phyloP scores from a whole-genome alignment of 1,139 yeast species.

The Sugiyamaella neomexicana region DNA sequence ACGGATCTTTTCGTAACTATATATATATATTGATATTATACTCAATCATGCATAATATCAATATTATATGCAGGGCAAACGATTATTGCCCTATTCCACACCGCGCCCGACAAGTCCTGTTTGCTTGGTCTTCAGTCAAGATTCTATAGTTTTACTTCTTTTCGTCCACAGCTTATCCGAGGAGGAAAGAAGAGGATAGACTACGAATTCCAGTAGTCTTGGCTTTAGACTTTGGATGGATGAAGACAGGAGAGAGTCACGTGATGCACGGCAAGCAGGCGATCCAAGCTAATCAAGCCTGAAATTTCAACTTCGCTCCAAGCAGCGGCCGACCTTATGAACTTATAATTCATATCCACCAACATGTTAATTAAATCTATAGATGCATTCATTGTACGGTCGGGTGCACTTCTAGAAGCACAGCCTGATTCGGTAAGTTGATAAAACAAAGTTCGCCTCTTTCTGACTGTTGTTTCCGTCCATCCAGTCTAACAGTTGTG shows the following conservation, averaged over 20 bases:
- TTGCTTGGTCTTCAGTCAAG: too few relatives aligned
- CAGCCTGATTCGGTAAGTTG: conserved; percentile 48
- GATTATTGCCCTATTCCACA: neutral
- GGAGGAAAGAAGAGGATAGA: too few relatives aligned
- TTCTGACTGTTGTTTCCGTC: too few relatives aligned
- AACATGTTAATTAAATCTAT: conserved; percentile 46
- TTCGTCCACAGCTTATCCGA: too few relatives aligned
- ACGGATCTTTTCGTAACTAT: neutral
- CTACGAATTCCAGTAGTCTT: too few relatives aligned
- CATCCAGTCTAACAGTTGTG: conserved; percentile 17
- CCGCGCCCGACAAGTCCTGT: neutral
- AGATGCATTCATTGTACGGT: conserved; percentile 52
- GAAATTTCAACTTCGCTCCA: neutral
- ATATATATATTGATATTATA: neutral
- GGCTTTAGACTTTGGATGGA: too few relatives aligned
- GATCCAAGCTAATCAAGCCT: too few relatives aligned
- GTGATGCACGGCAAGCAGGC: neutral
- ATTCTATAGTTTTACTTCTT: too few relatives aligned
- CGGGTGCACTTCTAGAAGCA: conserved; percentile 49
- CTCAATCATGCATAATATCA: neutral
- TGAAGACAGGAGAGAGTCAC: too few relatives aligned
- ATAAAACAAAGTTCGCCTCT: too few relatives aligned
- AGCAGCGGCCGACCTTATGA: neutral
- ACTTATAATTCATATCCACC: neutral
- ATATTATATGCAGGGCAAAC: neutral